Evolutionary conservation across 192 early-diverging fungal species (phyloP).

Genomic region (Backusella tuberculispora): DNA sequence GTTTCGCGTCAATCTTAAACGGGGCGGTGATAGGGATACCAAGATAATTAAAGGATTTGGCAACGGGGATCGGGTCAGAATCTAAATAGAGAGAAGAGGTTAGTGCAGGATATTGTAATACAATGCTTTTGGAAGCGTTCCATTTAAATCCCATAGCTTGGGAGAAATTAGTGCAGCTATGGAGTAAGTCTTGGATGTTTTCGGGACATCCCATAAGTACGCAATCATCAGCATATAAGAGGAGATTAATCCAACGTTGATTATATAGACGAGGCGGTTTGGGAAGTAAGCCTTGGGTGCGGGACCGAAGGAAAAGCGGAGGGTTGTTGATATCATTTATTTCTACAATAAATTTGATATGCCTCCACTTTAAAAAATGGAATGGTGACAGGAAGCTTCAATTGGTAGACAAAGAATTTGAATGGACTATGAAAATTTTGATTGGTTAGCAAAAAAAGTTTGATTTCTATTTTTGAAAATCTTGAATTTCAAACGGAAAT

Average conservation of each 20-base stretch:
- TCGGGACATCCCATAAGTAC: neutral
- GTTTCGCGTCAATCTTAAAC: neutral
- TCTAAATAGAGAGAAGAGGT: neutral
- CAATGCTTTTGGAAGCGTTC: neutral
- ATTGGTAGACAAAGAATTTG: no score
- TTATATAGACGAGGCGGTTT: neutral
- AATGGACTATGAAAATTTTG: no score
- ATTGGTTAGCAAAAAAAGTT: no score
- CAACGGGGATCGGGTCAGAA: neutral
- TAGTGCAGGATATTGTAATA: neutral
- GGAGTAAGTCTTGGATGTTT: neutral
- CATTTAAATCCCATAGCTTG: no score
- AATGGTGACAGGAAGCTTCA: no score
- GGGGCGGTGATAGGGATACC: neutral
- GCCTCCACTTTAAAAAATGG: no score
- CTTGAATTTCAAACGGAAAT: no score
- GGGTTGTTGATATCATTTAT: conserved; percentile 28
- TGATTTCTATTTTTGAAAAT: no score
- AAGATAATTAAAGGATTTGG: neutral
- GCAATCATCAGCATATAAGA: neutral
- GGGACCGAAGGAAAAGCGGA: neutral
- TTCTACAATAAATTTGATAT: no score
- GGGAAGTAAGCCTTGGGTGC: neutral
- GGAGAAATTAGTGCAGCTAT: neutral
- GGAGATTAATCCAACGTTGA: neutral